Evolutionary conservation across 805 yeast genomes (phyloP), one percentile per base, ranked within the genome.

Genomic region (Zygotorulaspora sp.): DNA sequence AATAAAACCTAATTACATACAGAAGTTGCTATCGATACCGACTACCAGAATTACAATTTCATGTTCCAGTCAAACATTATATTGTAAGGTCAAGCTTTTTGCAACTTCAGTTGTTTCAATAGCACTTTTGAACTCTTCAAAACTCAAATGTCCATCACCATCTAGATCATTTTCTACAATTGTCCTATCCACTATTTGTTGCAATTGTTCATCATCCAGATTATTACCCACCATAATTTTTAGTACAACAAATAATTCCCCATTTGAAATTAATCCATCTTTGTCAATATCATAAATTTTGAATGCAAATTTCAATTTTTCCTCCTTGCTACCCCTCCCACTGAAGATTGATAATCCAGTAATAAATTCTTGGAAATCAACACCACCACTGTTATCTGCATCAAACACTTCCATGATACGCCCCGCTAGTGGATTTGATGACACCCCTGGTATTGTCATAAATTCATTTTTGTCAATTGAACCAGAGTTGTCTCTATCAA

Each of bases 151-250:
- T 1, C 96, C 95, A 55, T 88, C 96, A 2, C 90, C 89, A 52
- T 89, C 96, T 19, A 61, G 53, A 55, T 89, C 97, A 35, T 87
- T 89, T 59, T 90, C 97, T 78, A 87, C 77, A 48, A 94, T 88
- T 0, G 98, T 88, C 62, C 94, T 80, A 61, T 92, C 97, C n/a
- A 90, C 97, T 36, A 92, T 77, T 62, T 94, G 97, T 61, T 92
- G 99, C 39, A 92, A 71, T 54, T 92, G 96, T 18, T 77, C 78
- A 42, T 85, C 95, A 45, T 78, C 82, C 40, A 94, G 65, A 55
- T 92, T 88, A 50, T 78, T 81, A 1, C 97, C 98, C 18, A 94
- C 98, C 98, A 92, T 92, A 77, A 86, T 84, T 63, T 92, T 85
- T 66, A 92, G 69, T 27, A 92, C 97, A 27, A 90, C 71, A 54